These are phyloP conservation scores for Fusarium verticillioides DNA, from an alignment of 2,329 filamentous ascomycete genomes.

Conservation along the genomic window DNA sequence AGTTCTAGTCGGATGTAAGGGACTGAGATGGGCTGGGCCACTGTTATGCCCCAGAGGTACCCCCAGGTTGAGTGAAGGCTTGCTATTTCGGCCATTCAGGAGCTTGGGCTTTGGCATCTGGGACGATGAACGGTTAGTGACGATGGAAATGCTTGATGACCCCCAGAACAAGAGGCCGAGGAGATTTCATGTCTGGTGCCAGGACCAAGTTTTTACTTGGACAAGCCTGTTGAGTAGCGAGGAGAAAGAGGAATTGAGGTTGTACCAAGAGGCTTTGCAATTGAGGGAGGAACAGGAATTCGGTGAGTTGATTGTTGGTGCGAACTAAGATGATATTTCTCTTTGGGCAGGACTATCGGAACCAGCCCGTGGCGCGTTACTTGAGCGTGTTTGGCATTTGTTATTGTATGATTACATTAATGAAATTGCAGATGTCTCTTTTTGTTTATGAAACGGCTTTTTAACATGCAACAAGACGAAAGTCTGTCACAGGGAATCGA, in stretches of 20 bases:
- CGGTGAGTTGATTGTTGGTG: neutral
- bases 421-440: neutral
- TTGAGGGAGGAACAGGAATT: neutral
- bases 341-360: neutral
- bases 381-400: accelerated
- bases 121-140: constrained; percentile 25
- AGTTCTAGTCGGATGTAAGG: constrained; percentile 3
- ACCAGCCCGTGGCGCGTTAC: neutral
- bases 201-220: constrained; percentile 34
- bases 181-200: constrained; percentile 15
- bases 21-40: constrained; percentile 8
- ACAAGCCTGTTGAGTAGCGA: constrained; percentile 11
- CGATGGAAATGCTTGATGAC: constrained; percentile 30
- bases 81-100: constrained; percentile 25
- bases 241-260: constrained; percentile 8
- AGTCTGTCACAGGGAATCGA: neutral
- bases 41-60: neutral
- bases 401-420: neutral
- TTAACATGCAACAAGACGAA: neutral
- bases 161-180: neutral
- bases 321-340: neutral
- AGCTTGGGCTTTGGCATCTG: constrained; percentile 20
- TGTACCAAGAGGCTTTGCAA: neutral
- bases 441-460: accelerated
- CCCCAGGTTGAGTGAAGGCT: constrained; percentile 4